These are phyloP conservation scores for Cytospora paraplurivora DNA, from an alignment of 2,329 filamentous ascomycete species.

Conservation along the genomic window DNA sequence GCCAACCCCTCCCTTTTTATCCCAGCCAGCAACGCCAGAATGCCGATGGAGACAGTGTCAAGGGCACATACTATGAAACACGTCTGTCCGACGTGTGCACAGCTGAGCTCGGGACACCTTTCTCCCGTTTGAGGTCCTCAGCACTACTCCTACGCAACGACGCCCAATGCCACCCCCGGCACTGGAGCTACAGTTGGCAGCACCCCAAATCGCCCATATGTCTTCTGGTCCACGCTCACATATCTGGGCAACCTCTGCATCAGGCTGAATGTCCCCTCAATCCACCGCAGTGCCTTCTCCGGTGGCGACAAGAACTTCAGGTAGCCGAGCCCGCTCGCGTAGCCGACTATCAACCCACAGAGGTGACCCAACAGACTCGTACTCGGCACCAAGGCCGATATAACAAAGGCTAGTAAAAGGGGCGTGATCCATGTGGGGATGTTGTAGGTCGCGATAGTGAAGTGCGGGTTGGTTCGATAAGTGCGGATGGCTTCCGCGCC, in stretches of 20 bases:
- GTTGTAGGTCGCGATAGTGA: conserved; percentile 62
- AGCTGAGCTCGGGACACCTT: neutral
- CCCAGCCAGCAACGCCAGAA: conserved; percentile 17
- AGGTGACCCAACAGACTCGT: conserved; percentile 86
- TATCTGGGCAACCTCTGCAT: conserved; percentile 85
- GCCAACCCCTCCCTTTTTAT: conserved; percentile 1
- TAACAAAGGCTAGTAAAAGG: conserved; percentile 72
- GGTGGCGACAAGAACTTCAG: conserved; percentile 88
- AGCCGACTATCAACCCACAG: conserved; percentile 79
- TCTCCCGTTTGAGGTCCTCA: conserved; percentile 59
- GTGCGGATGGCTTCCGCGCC: conserved; percentile 85
- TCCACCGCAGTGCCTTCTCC: conserved; percentile 82
- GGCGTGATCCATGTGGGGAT: conserved; percentile 94
- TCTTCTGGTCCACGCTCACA: conserved; percentile 93
- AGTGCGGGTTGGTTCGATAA: conserved; percentile 77
- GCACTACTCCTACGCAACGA: conserved; percentile 66
- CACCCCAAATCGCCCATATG: conserved; percentile 88
- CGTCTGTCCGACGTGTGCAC: conserved; percentile 25
- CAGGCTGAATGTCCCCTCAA: conserved; percentile 86
- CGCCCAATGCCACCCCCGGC: conserved; percentile 63
- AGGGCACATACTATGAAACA: neutral
- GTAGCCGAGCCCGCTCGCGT: conserved; percentile 85
- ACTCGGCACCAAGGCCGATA: conserved; percentile 75
- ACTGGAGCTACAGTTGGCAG: conserved; percentile 55
- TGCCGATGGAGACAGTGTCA: neutral